Evolutionary conservation across 192 early-diverging fungal genomes (phyloP), one percentile per base, ranked within the genome.

Genomic region (Coemansia biformis): DNA sequence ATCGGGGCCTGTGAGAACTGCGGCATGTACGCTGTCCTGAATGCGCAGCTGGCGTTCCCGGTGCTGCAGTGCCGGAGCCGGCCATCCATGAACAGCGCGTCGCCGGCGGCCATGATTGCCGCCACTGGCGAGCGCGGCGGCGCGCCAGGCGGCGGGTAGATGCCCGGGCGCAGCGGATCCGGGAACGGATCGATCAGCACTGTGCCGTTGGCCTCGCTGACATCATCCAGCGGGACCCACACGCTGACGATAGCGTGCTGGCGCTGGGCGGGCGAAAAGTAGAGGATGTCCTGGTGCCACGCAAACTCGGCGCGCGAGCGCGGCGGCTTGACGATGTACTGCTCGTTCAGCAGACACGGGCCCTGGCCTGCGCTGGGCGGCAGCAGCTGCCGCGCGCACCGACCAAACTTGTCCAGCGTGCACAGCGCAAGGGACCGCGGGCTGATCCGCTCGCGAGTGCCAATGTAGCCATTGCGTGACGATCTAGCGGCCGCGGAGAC

Each of bases 251-350:
- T 39, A 1, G 31, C n/a, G 16, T 57, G 57, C 16, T 41, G 21
- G 1, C 50, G 44, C 37, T 73, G 57, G 13, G 19, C n/a, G 2
- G 18, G 16, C 33, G 48, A 42, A 19, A 73, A 61, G 17, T 65
- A 73, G 22, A 65, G 26, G 17, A 51, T 38, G 13, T 67, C 71
- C 16, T 64, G 71, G 35, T 75, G 71, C 64, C 65, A 75, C 3
- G 46, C 71, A 52, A 75, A 75, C 59, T 45, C 35, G 3, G 71
- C 59, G 8, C 31, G 21, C 3, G 48, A 31, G 30, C 35, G 46
- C 3, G 71, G 71, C 15, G 71, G 71, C 48, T 75, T 75, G 24
- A 67, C 64, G 24, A 75, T 66, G 47, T 67, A 75, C 34, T 75
- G 71, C 38, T 75, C 71, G 42, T 75, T 75, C 30, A 75, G 50